Evolutionary conservation across 306 rosid species (phyloP).

Genomic region (Prosopis cineraria): DNA sequence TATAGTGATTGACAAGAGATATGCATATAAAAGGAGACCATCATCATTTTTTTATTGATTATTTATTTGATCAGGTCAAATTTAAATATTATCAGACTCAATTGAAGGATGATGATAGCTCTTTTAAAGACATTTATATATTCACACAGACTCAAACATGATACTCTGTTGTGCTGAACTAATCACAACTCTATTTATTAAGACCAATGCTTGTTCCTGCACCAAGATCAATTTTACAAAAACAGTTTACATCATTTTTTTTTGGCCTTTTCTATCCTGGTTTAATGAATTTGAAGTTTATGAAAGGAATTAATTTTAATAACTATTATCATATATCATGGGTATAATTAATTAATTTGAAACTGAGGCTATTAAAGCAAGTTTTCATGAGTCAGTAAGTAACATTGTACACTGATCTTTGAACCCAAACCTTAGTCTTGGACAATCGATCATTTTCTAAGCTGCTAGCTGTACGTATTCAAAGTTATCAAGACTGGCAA

Average conservation of each 20-base stretch:
- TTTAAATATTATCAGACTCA: too few relatives aligned
- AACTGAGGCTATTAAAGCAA: not conserved
- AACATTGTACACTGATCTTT: not conserved
- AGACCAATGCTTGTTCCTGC: too few relatives aligned
- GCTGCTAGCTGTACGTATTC: slow-evolving; percentile 26
- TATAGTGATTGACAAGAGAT: slow-evolving; percentile 6
- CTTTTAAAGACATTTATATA: too few relatives aligned
- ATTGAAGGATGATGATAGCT: too few relatives aligned
- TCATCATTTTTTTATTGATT: not conserved
- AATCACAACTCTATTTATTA: too few relatives aligned
- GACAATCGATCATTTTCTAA: not conserved
- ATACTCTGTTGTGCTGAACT: too few relatives aligned
- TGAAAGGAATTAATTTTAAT: not conserved
- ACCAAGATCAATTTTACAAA: not conserved
- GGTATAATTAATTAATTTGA: not conserved
- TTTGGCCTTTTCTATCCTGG: not conserved
- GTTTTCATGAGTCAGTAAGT: not conserved
- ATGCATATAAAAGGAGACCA: not conserved
- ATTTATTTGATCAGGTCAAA: too few relatives aligned
- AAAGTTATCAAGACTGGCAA: not conserved
- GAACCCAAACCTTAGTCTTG: not conserved
- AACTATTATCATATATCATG: not conserved
- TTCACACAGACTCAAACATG: too few relatives aligned
- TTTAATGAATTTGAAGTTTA: not conserved
- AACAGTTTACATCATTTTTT: not conserved